Evolutionary conservation across 768 basidiomycete species (phyloP).

Genomic region (Boletus eberwhitei): DNA sequence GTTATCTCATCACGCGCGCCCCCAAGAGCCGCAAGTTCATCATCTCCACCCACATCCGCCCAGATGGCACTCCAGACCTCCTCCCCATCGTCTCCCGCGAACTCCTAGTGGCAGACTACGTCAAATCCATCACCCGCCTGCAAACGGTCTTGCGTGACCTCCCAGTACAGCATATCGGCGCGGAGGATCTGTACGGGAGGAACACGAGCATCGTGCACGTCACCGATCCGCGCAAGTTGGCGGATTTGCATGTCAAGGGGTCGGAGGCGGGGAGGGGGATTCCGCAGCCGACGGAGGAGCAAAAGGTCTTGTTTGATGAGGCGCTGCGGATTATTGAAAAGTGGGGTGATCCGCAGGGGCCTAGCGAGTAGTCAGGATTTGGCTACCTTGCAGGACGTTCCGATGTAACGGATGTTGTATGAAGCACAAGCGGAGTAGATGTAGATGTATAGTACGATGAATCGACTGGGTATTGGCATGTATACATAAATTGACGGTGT

Average conservation of each 20-base stretch:
- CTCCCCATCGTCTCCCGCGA: conserved; percentile 32
- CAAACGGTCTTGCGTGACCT: conserved; percentile 55
- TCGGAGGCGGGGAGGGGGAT: conserved; percentile 50
- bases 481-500: too few relatives aligned
- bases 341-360: conserved; percentile 27
- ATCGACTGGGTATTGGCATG: too few relatives aligned
- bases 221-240: conserved; percentile 7
- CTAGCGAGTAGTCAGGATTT: background rate
- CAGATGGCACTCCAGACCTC: conserved; percentile 44
- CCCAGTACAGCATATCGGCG: conserved; percentile 40
- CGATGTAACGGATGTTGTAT: too few relatives aligned
- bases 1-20: conserved; percentile 48
- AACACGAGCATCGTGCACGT: conserved; percentile 63
- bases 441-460: too few relatives aligned
- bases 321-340: conserved; percentile 66
- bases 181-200: conserved; percentile 70
- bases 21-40: conserved; percentile 36
- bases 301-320: conserved; percentile 65
- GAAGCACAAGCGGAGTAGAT: too few relatives aligned
- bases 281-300: conserved; percentile 51
- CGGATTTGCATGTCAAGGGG: conserved; percentile 35
- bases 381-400: too few relatives aligned
- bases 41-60: conserved; percentile 47
- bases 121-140: conserved; percentile 35
- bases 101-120: conserved; percentile 36